Conservation (phyloP, 2,329 filamentous ascomycete species). For the Purpureocillium lavendulum region DNA sequence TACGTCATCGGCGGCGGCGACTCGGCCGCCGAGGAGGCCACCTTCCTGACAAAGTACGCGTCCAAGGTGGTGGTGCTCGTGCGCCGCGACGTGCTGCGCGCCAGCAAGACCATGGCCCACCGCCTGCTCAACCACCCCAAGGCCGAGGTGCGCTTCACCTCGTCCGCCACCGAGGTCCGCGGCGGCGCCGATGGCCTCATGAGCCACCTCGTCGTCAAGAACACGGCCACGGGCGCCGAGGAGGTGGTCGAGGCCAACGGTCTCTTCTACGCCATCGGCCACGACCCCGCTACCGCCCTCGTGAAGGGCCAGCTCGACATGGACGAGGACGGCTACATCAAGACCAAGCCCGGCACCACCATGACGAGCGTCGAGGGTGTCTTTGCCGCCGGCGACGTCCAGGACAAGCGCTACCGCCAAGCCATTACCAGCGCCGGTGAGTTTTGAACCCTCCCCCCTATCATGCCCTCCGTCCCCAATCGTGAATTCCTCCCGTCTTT, state of each 20-base stretch:
- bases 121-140: slow-evolving; percentile 77
- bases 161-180: slow-evolving; percentile 71
- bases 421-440: slow-evolving; percentile 93
- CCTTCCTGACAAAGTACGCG: slow-evolving; percentile 96
- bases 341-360: slow-evolving; percentile 82
- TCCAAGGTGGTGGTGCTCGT: slow-evolving; percentile 93
- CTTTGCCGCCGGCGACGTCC: slow-evolving; percentile 94
- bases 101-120: slow-evolving; percentile 86
- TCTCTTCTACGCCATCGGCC: slow-evolving; percentile 94
- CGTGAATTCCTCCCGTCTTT: background rate
- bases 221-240: slow-evolving; percentile 65
- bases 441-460: slow-evolving; percentile 29
- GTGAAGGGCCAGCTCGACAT: slow-evolving; percentile 86
- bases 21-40: slow-evolving; percentile 92
- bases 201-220: slow-evolving; percentile 77
- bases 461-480: too few relatives aligned
- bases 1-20: slow-evolving; percentile 96
- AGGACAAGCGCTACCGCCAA: slow-evolving; percentile 97
- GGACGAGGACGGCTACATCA: slow-evolving; percentile 84
- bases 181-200: slow-evolving; percentile 82
- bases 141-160: slow-evolving; percentile 83
- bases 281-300: slow-evolving; percentile 85
- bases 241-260: slow-evolving; percentile 87
- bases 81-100: slow-evolving; percentile 75
- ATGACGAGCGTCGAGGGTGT: slow-evolving; percentile 85